Percentiles rank a stretch among this genome's conserved stretches.
phyloP scores from a whole-genome alignment of 192 early-diverging fungal genomes.

The Backusella macrospora region DNA sequence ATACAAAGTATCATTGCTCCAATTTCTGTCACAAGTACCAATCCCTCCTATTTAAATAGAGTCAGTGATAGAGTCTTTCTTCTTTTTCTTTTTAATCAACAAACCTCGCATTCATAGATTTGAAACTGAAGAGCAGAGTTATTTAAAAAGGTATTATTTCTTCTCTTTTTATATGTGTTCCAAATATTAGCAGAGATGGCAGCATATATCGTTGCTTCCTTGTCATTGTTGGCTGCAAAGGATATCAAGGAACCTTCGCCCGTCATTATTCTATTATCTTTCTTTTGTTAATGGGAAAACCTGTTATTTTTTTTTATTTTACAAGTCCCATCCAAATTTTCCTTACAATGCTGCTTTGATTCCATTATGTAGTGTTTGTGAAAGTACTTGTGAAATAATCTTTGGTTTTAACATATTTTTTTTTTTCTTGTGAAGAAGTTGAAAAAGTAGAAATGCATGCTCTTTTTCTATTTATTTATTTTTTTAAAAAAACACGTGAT shows the following conservation, averaged over 20 bases:
- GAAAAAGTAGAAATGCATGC: not conserved
- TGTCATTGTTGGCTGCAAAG: constrained; percentile 56
- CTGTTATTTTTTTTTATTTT: not conserved
- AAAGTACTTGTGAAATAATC: constrained; percentile 61
- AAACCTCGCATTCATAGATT: constrained; percentile 55
- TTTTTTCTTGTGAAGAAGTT: not conserved
- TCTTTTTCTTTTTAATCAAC: not conserved
- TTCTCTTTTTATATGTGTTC: constrained; percentile 55
- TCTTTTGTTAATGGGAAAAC: not conserved
- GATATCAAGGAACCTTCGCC: constrained; percentile 58
- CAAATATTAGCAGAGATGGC: constrained; percentile 65
- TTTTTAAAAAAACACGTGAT: not conserved
- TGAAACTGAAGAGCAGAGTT: constrained; percentile 38
- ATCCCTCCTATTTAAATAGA: constrained; percentile 23
- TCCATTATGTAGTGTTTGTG: constrained; percentile 57
- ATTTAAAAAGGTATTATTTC: not conserved
- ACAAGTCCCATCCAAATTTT: too few relatives aligned
- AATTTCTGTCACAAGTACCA: constrained; percentile 22
- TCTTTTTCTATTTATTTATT: too few relatives aligned
- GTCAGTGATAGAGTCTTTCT: too few relatives aligned
- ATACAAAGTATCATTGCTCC: constrained; percentile 59
- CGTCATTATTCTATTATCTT: constrained; percentile 51
- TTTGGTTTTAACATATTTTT: constrained; percentile 60
- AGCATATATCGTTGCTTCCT: constrained; percentile 56
- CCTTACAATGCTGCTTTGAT: constrained; percentile 57